Conservation (phyloP, 2,329 filamentous ascomycete species). For the Mycosphaerella sp. region DNA sequence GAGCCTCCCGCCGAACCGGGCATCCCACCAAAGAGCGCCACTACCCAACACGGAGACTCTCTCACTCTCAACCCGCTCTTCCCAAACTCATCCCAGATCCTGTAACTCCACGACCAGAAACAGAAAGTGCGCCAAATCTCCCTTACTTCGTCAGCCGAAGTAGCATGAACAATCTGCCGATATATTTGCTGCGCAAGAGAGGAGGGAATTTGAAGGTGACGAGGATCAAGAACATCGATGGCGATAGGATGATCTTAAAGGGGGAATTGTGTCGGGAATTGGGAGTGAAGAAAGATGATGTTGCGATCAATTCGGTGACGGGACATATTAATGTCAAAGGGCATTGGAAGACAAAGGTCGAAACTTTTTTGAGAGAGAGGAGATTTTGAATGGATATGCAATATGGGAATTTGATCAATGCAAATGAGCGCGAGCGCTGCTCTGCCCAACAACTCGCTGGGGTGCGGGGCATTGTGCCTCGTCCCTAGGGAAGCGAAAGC, state of each 20-base stretch:
- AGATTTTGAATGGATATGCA: constrained; percentile 26
- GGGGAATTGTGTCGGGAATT: constrained; percentile 57
- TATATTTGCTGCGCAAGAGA: constrained; percentile 68
- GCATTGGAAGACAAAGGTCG: constrained; percentile 30
- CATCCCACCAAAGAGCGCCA: constrained; percentile 31
- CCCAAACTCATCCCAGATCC: constrained; percentile 25
- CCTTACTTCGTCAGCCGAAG: constrained; percentile 70
- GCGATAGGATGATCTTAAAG: constrained; percentile 58
- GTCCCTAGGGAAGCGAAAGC: not conserved
- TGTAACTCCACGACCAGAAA: constrained; percentile 23
- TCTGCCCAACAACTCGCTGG: too few relatives aligned
- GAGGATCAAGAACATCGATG: constrained; percentile 70
- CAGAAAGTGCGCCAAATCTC: constrained; percentile 41
- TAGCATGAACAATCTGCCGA: constrained; percentile 60
- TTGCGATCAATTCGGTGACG: constrained; percentile 56
- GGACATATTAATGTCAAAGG: constrained; percentile 65
- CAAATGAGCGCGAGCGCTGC: too few relatives aligned
- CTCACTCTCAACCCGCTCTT: constrained; percentile 20
- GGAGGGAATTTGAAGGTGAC: constrained; percentile 73
- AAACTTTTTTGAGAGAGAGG: constrained; percentile 33
- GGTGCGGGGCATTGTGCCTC: too few relatives aligned
- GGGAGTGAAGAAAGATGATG: constrained; percentile 39
- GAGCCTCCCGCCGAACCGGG: constrained; percentile 31
- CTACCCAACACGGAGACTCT: constrained; percentile 30
- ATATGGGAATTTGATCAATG: too few relatives aligned